These are phyloP conservation scores for Trichoderma pleuroti DNA, from an alignment of 2,329 filamentous ascomycete genomes.

Conservation along the genomic window DNA sequence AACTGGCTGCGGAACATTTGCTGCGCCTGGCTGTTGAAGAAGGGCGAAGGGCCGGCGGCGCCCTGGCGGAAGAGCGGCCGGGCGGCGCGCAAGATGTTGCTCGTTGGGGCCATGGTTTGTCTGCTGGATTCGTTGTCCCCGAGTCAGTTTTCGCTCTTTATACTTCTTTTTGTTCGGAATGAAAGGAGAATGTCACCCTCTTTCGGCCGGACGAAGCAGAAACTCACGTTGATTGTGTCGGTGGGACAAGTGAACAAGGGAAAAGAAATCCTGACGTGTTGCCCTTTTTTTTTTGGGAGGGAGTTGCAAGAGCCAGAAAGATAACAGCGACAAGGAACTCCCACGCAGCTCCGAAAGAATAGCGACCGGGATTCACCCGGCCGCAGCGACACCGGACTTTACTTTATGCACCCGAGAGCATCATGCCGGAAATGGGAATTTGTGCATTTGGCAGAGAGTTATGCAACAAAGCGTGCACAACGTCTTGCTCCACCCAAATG, in stretches of 20 bases:
- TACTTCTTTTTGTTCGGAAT: background rate
- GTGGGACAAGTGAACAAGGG: too few species aligned
- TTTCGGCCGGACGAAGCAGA: too few species aligned
- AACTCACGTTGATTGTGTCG: too few species aligned
- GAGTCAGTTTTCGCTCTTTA: background rate
- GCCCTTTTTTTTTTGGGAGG: too few species aligned
- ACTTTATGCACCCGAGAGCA: slow-evolving; percentile 1
- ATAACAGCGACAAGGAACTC: too few species aligned
- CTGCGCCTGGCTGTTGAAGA: slow-evolving; percentile 31
- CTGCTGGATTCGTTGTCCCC: background rate
- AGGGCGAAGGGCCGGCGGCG: slow-evolving; percentile 43
- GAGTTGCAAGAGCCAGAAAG: too few species aligned
- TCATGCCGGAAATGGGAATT: background rate
- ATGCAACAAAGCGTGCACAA: background rate
- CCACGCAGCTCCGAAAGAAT: slow-evolving; percentile 3
- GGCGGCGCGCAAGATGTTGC: slow-evolving; percentile 51
- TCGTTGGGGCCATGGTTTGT: slow-evolving; percentile 43
- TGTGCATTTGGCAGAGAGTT: background rate
- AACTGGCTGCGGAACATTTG: slow-evolving; percentile 49
- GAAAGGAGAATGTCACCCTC: too few species aligned
- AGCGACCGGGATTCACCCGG: slow-evolving; percentile 14
- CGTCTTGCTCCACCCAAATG: background rate
- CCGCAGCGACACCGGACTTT: slow-evolving; percentile 10
- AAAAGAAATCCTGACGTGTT: too few species aligned
- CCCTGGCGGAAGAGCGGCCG: slow-evolving; percentile 55